Percentiles rank a stretch among this genome's conserved stretches.
phyloP scores from a whole-genome alignment of 371 early-diverging fungal genomes.

The Lichtheimia ornata region DNA sequence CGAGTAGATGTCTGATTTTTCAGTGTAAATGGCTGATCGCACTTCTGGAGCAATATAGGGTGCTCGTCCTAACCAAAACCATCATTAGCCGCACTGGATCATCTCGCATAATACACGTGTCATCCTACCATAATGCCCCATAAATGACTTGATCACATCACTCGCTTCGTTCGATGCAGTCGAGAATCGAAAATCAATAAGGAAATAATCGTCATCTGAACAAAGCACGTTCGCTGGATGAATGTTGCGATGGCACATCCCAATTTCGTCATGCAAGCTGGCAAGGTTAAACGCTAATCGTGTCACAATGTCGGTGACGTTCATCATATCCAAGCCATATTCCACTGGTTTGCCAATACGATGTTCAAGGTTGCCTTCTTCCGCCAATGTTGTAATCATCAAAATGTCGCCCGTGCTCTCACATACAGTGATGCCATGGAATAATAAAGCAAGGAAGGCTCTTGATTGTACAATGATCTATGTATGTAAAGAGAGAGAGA shows the following conservation, averaged over 20 bases:
- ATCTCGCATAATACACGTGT: too few species aligned
- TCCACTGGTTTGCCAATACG: slow-evolving; percentile 23
- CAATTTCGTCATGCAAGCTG: slow-evolving; percentile 34
- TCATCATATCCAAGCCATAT: slow-evolving; percentile 15
- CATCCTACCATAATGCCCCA: slow-evolving; percentile 36
- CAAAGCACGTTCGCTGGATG: slow-evolving; percentile 37
- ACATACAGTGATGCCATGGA: slow-evolving; percentile 44
- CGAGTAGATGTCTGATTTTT: slow-evolving; percentile 53
- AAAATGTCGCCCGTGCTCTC: slow-evolving; percentile 42
- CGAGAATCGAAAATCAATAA: slow-evolving; percentile 42
- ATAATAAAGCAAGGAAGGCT: slow-evolving; percentile 35
- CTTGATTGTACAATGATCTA: slow-evolving; percentile 44
- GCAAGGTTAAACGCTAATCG: slow-evolving; percentile 39
- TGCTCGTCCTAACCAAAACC: slow-evolving; percentile 18
- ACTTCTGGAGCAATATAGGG: slow-evolving; percentile 64
- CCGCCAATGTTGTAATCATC: slow-evolving; percentile 38
- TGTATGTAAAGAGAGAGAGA: too few species aligned
- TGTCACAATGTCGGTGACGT: slow-evolving; percentile 25
- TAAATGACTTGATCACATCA: slow-evolving; percentile 24
- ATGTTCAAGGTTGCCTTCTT: slow-evolving; percentile 33
- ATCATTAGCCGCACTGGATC: too few species aligned
- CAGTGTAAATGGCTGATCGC: slow-evolving; percentile 37
- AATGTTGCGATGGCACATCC: slow-evolving; percentile 47
- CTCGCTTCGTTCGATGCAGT: slow-evolving; percentile 37
- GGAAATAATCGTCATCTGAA: slow-evolving; percentile 36